Evolutionary conservation across 2,329 filamentous ascomycete species (phyloP).

Genomic region (Chrysoporthe cubensis): DNA sequence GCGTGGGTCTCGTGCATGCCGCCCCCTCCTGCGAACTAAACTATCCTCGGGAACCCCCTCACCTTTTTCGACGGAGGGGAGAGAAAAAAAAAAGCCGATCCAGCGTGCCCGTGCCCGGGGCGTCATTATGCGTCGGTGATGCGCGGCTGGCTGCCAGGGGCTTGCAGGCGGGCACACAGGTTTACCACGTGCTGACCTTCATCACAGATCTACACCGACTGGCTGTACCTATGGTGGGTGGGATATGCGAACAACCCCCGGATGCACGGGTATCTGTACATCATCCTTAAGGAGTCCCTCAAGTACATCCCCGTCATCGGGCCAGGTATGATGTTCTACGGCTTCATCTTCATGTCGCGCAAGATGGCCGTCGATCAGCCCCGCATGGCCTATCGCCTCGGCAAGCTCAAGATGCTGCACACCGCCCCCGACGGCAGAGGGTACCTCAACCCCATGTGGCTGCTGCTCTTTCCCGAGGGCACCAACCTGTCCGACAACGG

Average conservation of each 20-base stretch:
- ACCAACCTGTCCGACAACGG: constrained; percentile 79
- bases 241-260: constrained; percentile 76
- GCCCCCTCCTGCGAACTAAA: too few species aligned
- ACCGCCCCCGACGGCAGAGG: constrained; percentile 56
- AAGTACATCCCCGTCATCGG: constrained; percentile 81
- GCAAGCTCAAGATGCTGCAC: constrained; percentile 66
- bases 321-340: constrained; percentile 81
- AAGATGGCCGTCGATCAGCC: constrained; percentile 83
- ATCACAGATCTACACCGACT: constrained; percentile 77
- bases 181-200: constrained; percentile 31
- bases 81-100: too few species aligned
- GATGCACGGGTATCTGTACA: constrained; percentile 86
- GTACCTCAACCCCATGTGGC: constrained; percentile 82
- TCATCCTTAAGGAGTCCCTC: constrained; percentile 86
- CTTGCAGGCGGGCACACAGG: too few species aligned
- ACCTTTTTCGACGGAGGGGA: too few species aligned
- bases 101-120: too few species aligned
- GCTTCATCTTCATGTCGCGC: constrained; percentile 90
- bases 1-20: too few species aligned
- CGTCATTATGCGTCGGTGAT: neutral
- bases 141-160: too few species aligned
- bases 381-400: constrained; percentile 73
- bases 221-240: constrained; percentile 93
- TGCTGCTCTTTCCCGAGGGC: constrained; percentile 85
- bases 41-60: too few species aligned